A percentile compares a stretch with the other conserved stretches of the same genome.
Evolutionary conservation across 2,329 filamentous ascomycete species (phyloP).

Genomic region (Coleophoma eucalyptorum): DNA sequence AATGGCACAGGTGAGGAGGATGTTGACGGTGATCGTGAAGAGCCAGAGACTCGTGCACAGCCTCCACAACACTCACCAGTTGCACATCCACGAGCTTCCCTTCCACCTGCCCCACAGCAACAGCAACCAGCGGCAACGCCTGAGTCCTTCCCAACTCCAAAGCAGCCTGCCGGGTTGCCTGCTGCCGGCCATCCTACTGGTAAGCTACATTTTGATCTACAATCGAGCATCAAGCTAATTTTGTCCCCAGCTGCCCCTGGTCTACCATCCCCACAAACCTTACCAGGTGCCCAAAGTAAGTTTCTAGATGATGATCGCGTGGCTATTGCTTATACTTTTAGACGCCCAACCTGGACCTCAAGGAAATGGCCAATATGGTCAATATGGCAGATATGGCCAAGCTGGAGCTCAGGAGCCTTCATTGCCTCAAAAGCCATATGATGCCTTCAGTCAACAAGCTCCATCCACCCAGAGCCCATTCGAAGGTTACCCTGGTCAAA

Average conservation of each 20-base stretch:
- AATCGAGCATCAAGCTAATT: conserved; percentile 15
- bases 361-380: conserved; percentile 42
- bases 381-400: conserved; percentile 69
- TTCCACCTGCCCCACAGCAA: conserved; percentile 66
- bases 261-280: conserved; percentile 29
- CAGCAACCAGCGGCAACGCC: conserved; percentile 49
- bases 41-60: conserved; percentile 90
- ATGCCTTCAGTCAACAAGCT: conserved; percentile 78
- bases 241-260: conserved; percentile 22
- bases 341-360: conserved; percentile 25
- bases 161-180: conserved; percentile 41
- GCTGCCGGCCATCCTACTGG: conserved; percentile 39
- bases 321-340: too few species aligned
- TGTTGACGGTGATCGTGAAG: conserved; percentile 90
- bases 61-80: conserved; percentile 91
- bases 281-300: conserved; percentile 33
- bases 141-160: conserved; percentile 48
- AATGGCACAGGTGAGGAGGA: conserved; percentile 76
- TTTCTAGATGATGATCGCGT: neutral
- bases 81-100: conserved; percentile 71
- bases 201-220: conserved; percentile 33
- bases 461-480: conserved; percentile 53
- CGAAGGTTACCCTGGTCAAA: conserved; percentile 55
- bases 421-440: conserved; percentile 75
- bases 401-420: conserved; percentile 55